Base-by-base conservation (phyloP, 2,329 filamentous ascomycete species). In the Aureobasidium pullulans region DNA sequence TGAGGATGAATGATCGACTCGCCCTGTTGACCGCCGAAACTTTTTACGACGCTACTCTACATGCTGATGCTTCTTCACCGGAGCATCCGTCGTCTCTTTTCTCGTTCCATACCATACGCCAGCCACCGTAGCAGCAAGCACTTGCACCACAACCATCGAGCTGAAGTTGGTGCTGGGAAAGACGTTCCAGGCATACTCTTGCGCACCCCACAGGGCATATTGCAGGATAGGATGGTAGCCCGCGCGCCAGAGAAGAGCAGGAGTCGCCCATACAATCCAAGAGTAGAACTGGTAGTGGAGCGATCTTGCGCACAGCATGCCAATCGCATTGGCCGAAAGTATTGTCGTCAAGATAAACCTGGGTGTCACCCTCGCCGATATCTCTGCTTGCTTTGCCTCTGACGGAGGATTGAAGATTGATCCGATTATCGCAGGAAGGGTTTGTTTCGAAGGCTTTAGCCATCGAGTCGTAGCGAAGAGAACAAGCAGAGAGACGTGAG, bases 201-300 rank as follows among this genome's bases (percentile, higher is more conserved):
- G 92, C 61, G 83, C 79, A 3, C 79, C 81, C 88, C 89, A 96
- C 9, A 92, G 73, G 4, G 74, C 75, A 67, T 86, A 86, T 65
- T 90, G 82, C 34, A 87, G 67, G 10, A 87, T 69, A 0, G 88
- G 86, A 66, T 87, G 85, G 62, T 85, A 76, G 1, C 86, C 85
- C 59, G 86, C 84, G 67, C 84, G 84, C 90, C 91, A 96, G 56
- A 96, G 81, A 63, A 96, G 78, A 71, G 89, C 95, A 0, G 92
- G 92, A 6, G 89, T 90, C 13, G 88, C 83, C 92, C 92, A 96
- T 31, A 88, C 89, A 61, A 96, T 82, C 78, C 95, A 96, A 47
- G 89, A 85, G 74, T 91, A 96, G 78, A 96, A 96, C 70, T 96
- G 92, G 78, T 96, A 96, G 76, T 96, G 92, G 66, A 96, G 81